Conservation (phyloP, 2,329 filamentous ascomycete genomes). For the Monilinia fructigena region DNA sequence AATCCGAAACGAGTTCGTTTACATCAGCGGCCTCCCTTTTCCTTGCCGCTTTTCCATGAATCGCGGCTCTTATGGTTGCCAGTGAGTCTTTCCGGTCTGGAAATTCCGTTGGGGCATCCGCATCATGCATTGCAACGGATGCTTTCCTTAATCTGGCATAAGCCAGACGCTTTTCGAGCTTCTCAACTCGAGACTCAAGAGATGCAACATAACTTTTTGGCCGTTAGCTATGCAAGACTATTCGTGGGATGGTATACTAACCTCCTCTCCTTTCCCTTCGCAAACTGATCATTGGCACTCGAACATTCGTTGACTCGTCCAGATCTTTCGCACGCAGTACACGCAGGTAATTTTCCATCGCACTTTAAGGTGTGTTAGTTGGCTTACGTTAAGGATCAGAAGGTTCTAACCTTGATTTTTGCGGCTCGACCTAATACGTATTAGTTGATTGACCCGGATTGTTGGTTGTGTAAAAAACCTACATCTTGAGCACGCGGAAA, state of each 20-base stretch:
- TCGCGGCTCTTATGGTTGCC: constrained; percentile 59
- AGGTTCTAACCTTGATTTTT: constrained; percentile 75
- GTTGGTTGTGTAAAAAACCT: constrained; percentile 33
- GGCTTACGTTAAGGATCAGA: not conserved
- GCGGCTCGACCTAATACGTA: constrained; percentile 66
- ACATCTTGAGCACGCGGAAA: constrained; percentile 78
- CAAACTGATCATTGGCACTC: constrained; percentile 93
- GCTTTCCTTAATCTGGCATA: constrained; percentile 70
- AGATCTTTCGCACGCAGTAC: constrained; percentile 90
- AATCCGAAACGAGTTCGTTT: constrained; percentile 88
- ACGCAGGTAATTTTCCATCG: constrained; percentile 92
- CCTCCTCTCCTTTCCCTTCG: constrained; percentile 91
- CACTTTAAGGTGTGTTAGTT: constrained; percentile 54
- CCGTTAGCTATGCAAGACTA: constrained; percentile 27
- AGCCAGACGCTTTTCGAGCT: constrained; percentile 74
- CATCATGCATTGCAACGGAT: constrained; percentile 64
- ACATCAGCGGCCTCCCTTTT: constrained; percentile 79
- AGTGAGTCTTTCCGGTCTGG: constrained; percentile 64
- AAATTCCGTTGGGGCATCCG: constrained; percentile 47
- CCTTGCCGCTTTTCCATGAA: constrained; percentile 63
- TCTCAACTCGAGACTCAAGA: constrained; percentile 86
- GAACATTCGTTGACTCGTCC: constrained; percentile 86
- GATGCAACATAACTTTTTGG: constrained; percentile 78
- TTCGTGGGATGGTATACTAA: constrained; percentile 39
- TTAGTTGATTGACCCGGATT: constrained; percentile 2